Base-by-base conservation (phyloP, 495 filamentous ascomycete species). In the Lophiotrema nucula region DNA sequence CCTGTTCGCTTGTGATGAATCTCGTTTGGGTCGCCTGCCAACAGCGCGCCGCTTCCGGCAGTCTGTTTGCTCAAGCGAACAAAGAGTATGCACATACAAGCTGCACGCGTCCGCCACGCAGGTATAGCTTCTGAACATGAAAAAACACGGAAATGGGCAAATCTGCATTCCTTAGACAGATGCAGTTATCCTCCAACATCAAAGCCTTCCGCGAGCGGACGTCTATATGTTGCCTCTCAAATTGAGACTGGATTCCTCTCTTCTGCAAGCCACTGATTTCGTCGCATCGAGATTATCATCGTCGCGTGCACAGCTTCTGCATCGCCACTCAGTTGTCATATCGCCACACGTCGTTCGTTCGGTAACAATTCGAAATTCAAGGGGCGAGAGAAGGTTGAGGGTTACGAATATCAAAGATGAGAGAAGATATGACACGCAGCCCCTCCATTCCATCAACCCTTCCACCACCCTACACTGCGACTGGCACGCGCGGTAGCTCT, bases 141-240 rank as follows among this genome's bases (percentile, higher is more conserved):
- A 42, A 15, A 24, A 22, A 25, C 24, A 18, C 18, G 25, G n/a
- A n/a, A n/a, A n/a, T n/a, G n/a, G n/a, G n/a, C n/a, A n/a, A 22
- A 42, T 60, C 18, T 60, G 19, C 47, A 53, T 53, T 53, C 56
- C 47, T 37, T 13, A 22, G 6, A n/a, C n/a, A n/a, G n/a, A n/a
- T n/a, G n/a, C n/a, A n/a, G n/a, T n/a, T n/a, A n/a, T n/a, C n/a
- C 25, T 44, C 44, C 44, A 16, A 18, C 2, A 3, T 23, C 54
- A 49, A 49, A 42, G 44, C 16, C 19, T 45, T 49, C 54, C 33
- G 44, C 44, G 19, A 6, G 45, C 45, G 45, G 54, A 31, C n/a
- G 23, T 25, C 44, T 25, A 35, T 56, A 28, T 48, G 2, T 27
- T 25, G 39, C 13, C 37, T 24, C 18, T 59, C 47, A 59, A 53